Evolutionary conservation across 2,329 filamentous ascomycete genomes (phyloP), one percentile per base, ranked within the genome.

Genomic region (Beauveria medogensis): DNA sequence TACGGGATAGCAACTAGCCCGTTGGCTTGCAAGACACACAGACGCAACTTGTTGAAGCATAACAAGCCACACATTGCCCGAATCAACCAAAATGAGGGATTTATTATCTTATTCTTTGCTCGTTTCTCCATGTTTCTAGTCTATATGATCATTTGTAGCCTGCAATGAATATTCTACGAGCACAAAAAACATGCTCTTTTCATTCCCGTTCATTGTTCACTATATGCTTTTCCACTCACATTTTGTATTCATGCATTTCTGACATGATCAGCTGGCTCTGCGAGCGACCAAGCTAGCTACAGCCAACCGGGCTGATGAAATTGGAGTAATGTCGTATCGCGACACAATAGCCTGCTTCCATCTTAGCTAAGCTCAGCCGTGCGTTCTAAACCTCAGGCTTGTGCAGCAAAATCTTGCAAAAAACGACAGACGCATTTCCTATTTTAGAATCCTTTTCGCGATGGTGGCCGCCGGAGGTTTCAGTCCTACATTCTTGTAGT

Each of bases 281-380:
- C 44, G 20, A 18, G 55, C 6, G 14, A 48, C 44, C n/a, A 24
- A 41, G 20, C 37, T 44, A 58, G 37, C 12, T 10, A 26, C 46
- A 16, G 28, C 34, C 47, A 26, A 30, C 22, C 5, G 5, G 12
- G n/a, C 16, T 8, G 22, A 3, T 22, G n/a, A n/a, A 41, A 44
- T 30, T 44, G 18, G 55, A 34, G 22, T n/a, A 41, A 18, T 14
- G 47, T 52, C 37, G 12, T 41, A 53, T 59, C 28, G 40, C 47
- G 47, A 14, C 20, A 41, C 9, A n/a, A 48, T 57, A 20, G 43
- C 16, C 18, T 26, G 28, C 20, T 24, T 48, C 47, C 9, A 37
- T 59, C 47, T 59, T 52, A 59, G 56, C 56, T 59, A 59, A 59
- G 57, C 37, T 53, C 14, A 20, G 26, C 20, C 18, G 28, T 28